These are phyloP conservation scores for Penicillium psychrofluorescens DNA, from an alignment of 495 filamentous ascomycete genomes.

Conservation along the genomic window DNA sequence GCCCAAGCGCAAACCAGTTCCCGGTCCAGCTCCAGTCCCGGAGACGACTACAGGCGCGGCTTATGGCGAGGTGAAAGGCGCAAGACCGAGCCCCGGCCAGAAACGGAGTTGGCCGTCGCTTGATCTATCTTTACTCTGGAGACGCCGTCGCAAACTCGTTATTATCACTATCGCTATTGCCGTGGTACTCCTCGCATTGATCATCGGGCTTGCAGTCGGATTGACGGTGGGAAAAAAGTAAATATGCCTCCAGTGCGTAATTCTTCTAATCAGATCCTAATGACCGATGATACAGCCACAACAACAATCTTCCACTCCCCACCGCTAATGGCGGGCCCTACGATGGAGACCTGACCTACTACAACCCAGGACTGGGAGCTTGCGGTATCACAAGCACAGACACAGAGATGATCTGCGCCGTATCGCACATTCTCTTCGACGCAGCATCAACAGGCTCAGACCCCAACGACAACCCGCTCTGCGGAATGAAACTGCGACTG, in stretches of 20 bases:
- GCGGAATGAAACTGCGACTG: conserved; percentile 56
- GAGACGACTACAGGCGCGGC: neutral
- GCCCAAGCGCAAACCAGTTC: neutral
- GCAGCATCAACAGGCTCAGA: conserved; percentile 45
- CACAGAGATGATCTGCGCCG: conserved; percentile 53
- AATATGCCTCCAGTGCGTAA: neutral
- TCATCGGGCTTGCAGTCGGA: conserved; percentile 50
- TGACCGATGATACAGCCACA: neutral
- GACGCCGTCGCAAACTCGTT: conserved; percentile 16
- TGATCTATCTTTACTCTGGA: neutral
- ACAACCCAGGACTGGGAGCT: conserved; percentile 58
- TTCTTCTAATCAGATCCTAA: too few relatives aligned
- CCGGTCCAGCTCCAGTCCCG: neutral
- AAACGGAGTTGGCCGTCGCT: too few relatives aligned
- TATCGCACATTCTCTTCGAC: conserved; percentile 64
- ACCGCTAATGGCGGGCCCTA: conserved; percentile 40
- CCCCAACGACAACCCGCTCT: conserved; percentile 65
- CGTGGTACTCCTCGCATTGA: conserved; percentile 38
- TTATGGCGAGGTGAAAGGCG: neutral
- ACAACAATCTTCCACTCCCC: conserved; percentile 48
- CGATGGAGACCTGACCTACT: conserved; percentile 67
- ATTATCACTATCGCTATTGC: conserved; percentile 19
- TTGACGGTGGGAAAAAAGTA: conserved; percentile 25
- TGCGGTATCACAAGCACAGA: conserved; percentile 53
- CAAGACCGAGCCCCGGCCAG: neutral